phyloP scores from a whole-genome alignment of 352 stramenopile genomes.

The Phytophthora sojae region DNA sequence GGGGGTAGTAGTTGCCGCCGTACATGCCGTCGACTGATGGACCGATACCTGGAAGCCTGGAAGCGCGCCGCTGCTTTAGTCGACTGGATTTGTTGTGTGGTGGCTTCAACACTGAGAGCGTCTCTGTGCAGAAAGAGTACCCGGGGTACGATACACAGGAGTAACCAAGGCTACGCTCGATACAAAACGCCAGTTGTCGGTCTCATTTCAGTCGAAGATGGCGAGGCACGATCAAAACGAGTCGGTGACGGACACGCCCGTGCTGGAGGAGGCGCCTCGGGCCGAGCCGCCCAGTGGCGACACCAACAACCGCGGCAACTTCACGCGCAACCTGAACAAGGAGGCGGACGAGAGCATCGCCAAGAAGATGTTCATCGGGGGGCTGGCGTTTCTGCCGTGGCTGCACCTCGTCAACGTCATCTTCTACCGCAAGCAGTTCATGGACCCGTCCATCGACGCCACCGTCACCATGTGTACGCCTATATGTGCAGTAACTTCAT shows the following conservation, averaged over 20 bases:
- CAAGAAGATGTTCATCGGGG: slow-evolving; percentile 88
- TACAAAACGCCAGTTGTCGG: neutral
- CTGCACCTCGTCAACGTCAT: slow-evolving; percentile 86
- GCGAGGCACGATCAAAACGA: slow-evolving; percentile 30
- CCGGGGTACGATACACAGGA: neutral
- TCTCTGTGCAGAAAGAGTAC: slow-evolving; percentile 13
- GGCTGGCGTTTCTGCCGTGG: slow-evolving; percentile 77
- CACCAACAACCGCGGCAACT: slow-evolving; percentile 87
- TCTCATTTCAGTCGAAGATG: slow-evolving; percentile 29
- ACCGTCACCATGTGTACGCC: slow-evolving; percentile 80
- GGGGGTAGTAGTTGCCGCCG: slow-evolving; percentile 37
- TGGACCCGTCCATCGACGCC: slow-evolving; percentile 71
- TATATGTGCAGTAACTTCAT: neutral
- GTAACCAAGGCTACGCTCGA: neutral
- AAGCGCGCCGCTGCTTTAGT: slow-evolving; percentile 13
- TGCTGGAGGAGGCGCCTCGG: slow-evolving; percentile 57
- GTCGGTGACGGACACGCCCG: slow-evolving; percentile 56
- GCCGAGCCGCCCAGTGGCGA: slow-evolving; percentile 26
- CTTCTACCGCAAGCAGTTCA: slow-evolving; percentile 84
- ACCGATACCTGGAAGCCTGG: neutral
- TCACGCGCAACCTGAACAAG: slow-evolving; percentile 87
- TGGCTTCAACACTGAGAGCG: slow-evolving; percentile 29
- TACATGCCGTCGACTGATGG: slow-evolving; percentile 27
- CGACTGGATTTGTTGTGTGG: slow-evolving; percentile 17
- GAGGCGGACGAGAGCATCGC: slow-evolving; percentile 77